Evolutionary conservation across 305 asterid genomes (phyloP).

Genomic region (Salvia sclarea): DNA sequence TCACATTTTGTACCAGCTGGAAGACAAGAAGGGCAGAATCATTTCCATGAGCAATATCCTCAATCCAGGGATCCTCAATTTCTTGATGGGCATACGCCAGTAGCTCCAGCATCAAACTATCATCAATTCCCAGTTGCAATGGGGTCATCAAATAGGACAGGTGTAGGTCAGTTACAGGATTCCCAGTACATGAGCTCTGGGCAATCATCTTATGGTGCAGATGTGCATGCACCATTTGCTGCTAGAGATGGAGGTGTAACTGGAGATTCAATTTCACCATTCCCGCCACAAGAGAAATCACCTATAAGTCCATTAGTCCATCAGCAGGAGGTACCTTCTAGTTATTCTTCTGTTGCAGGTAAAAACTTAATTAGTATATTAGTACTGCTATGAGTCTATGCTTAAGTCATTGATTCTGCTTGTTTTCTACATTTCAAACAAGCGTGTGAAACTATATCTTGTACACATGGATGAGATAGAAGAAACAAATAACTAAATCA

Average conservation of each 20-base stretch:
- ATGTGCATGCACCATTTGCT: constrained; percentile 44
- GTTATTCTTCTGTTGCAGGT: constrained; percentile 99
- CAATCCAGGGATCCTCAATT: constrained; percentile 55
- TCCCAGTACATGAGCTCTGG: constrained; percentile 49
- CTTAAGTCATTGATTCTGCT: constrained; percentile 40
- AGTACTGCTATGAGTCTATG: constrained; percentile 53
- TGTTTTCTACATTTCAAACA: constrained; percentile 20
- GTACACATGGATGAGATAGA: neutral
- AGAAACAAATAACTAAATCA: neutral
- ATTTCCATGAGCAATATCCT: constrained; percentile 52
- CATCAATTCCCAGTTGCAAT: constrained; percentile 49
- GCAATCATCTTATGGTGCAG: constrained; percentile 52
- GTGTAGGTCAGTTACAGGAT: constrained; percentile 47
- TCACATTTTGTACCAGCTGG: constrained; percentile 52
- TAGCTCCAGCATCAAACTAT: constrained; percentile 54
- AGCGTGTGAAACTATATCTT: constrained; percentile 19
- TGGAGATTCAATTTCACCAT: constrained; percentile 57
- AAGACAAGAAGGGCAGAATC: constrained; percentile 61
- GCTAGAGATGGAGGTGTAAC: constrained; percentile 56
- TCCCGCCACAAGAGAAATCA: constrained; percentile 54
- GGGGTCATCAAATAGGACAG: constrained; percentile 44
- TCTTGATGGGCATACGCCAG: constrained; percentile 41
- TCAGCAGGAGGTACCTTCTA: constrained; percentile 99
- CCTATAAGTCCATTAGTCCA: constrained; percentile 66
- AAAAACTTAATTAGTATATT: constrained; percentile 56